Evolutionary conservation across 1,139 yeast species (phyloP).

Genomic region (Yamadazyma oceani): DNA sequence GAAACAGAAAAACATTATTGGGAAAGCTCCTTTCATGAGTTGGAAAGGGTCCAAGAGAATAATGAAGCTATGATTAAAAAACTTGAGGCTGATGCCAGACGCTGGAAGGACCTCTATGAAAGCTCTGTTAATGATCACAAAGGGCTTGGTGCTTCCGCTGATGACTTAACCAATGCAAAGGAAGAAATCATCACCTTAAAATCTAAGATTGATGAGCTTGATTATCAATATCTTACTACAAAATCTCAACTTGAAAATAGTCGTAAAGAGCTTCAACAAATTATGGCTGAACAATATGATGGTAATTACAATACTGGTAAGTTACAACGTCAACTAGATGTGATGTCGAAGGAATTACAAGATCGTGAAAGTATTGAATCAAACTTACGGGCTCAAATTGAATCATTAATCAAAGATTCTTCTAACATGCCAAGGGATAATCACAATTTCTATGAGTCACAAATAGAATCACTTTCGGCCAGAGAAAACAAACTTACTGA

Average conservation of each 20-base stretch:
- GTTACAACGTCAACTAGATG: constrained; percentile 16
- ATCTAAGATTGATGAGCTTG: constrained; percentile 9
- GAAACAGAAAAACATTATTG: constrained; percentile 2
- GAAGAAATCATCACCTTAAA: constrained; percentile 9
- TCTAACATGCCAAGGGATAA: constrained; percentile 14
- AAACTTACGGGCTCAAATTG: constrained; percentile 24
- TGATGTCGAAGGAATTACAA: constrained; percentile 20
- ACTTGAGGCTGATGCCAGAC: constrained; percentile 5
- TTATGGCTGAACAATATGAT: constrained; percentile 3
- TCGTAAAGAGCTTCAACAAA: constrained; percentile 10
- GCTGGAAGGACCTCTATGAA: constrained; percentile 11
- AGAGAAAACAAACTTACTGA: constrained; percentile 19
- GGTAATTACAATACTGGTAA: constrained; percentile 11
- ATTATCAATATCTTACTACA: constrained; percentile 8
- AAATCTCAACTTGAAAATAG: constrained; percentile 9
- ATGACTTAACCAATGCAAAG: constrained; percentile 7
- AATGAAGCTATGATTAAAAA: constrained; percentile 9
- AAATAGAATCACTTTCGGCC: constrained; percentile 19
- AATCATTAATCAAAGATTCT: constrained; percentile 20
- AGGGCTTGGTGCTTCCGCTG: constrained; percentile 7
- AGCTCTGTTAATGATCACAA: constrained; percentile 7
- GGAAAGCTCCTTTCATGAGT: constrained; percentile 5
- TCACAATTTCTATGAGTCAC: constrained; percentile 16
- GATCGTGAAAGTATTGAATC: constrained; percentile 23
- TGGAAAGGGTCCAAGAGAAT: constrained; percentile 8